These are phyloP conservation scores for Globisporangium nodosum DNA, from an alignment of 352 stramenopile species.

Conservation along the genomic window DNA sequence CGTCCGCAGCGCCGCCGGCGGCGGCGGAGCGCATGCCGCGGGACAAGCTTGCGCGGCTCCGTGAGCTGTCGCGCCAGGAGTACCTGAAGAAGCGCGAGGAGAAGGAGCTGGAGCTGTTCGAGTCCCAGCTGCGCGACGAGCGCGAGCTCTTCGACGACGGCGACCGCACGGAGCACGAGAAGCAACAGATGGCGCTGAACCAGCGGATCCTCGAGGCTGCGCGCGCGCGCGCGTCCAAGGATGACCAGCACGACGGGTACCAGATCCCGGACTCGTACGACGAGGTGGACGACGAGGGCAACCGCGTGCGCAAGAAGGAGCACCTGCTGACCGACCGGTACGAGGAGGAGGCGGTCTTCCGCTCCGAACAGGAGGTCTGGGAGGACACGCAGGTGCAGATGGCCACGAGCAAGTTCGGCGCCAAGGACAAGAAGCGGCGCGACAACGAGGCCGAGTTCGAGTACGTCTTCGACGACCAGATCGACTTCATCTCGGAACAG, in stretches of 20 bases:
- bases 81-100: slow-evolving; percentile 98
- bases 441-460: slow-evolving; percentile 89
- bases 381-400: slow-evolving; percentile 96
- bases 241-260: slow-evolving; percentile 84
- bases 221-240: slow-evolving; percentile 43
- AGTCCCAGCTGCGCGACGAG: slow-evolving; percentile 79
- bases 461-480: slow-evolving; percentile 97
- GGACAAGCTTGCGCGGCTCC: slow-evolving; percentile 69
- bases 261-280: slow-evolving; percentile 96
- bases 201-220: slow-evolving; percentile 90
- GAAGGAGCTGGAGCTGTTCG: slow-evolving; percentile 94
- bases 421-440: slow-evolving; percentile 54
- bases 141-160: slow-evolving; percentile 76
- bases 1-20: slow-evolving; percentile 22
- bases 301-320: slow-evolving; percentile 88
- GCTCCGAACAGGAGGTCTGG: slow-evolving; percentile 98
- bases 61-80: slow-evolving; percentile 91
- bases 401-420: slow-evolving; percentile 51
- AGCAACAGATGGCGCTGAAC: slow-evolving; percentile 79
- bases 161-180: slow-evolving; percentile 73
- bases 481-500: slow-evolving; percentile 97
- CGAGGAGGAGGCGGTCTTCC: slow-evolving; percentile 87
- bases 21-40: slow-evolving; percentile 21
- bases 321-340: slow-evolving; percentile 94
- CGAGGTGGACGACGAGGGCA: slow-evolving; percentile 86